These are phyloP conservation scores for Yamagishiella unicocca DNA, from an alignment of 139 green algal genomes.

Conservation along the genomic window DNA sequence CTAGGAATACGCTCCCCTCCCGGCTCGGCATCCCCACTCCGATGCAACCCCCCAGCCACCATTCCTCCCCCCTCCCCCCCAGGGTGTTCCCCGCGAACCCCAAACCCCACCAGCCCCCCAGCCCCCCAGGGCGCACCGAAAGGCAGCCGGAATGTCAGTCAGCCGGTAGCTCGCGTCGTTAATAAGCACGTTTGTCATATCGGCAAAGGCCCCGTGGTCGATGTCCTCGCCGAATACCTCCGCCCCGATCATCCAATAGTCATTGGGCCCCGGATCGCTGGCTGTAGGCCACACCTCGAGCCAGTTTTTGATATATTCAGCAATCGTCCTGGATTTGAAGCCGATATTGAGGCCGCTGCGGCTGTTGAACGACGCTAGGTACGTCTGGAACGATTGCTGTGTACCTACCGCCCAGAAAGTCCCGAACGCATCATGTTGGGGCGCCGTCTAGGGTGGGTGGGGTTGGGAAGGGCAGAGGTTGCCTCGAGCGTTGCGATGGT, in stretches of 20 bases:
- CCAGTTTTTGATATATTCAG: background rate
- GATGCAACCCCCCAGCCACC: too few relatives aligned
- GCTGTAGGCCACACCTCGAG: background rate
- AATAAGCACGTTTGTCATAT: background rate
- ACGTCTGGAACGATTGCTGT: background rate
- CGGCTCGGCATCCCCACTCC: too few relatives aligned
- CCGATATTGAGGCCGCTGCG: background rate
- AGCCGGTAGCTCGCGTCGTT: background rate
- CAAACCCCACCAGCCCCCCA: too few relatives aligned
- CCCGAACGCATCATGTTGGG: background rate
- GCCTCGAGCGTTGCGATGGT: too few relatives aligned
- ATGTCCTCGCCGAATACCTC: conserved; percentile 11
- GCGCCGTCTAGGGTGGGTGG: too few relatives aligned
- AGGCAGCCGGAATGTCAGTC: background rate
- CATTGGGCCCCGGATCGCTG: background rate
- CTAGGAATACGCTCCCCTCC: too few relatives aligned
- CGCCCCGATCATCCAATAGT: background rate
- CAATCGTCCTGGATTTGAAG: background rate
- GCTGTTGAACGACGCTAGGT: background rate
- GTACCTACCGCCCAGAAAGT: background rate
- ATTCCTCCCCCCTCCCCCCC: too few relatives aligned
- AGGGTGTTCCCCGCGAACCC: too few relatives aligned
- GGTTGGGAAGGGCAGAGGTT: too few relatives aligned
- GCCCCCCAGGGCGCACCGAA: background rate
- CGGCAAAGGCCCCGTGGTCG: background rate